These are phyloP conservation scores for Tulasnella sp. DNA, from an alignment of 768 basidiomycete genomes.

Conservation along the genomic window DNA sequence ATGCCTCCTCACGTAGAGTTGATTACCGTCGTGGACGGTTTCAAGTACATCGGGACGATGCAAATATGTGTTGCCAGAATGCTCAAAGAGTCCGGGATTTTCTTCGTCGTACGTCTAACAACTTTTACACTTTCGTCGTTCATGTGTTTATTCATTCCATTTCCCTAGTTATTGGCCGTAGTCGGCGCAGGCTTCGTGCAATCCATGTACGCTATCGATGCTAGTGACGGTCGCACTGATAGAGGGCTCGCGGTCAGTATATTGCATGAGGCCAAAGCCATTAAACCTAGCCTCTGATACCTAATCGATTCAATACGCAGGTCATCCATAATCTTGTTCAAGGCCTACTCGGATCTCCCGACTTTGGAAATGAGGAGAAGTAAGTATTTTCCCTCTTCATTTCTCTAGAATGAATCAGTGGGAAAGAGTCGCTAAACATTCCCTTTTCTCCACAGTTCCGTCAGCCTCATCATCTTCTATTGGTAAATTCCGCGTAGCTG, in stretches of 20 bases:
- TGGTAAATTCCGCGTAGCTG: conserved; percentile 34
- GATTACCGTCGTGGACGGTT: conserved; percentile 71
- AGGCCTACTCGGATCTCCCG: conserved; percentile 42
- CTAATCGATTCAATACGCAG: conserved; percentile 29
- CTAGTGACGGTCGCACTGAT: conserved; percentile 70
- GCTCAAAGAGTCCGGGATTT: conserved; percentile 85
- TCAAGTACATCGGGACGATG: conserved; percentile 85
- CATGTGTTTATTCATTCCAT: background rate
- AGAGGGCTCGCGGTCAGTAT: conserved; percentile 37
- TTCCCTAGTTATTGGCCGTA: conserved; percentile 59
- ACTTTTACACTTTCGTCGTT: background rate
- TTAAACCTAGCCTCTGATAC: too few species aligned
- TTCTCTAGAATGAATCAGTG: conserved; percentile 33
- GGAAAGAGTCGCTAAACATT: background rate
- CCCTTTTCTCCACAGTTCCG: conserved; percentile 19
- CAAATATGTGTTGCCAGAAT: conserved; percentile 89
- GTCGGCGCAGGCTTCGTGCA: conserved; percentile 78
- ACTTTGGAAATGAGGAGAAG: conserved; percentile 28
- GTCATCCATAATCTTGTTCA: conserved; percentile 66
- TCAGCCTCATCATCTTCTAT: conserved; percentile 66
- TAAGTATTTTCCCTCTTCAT: conserved; percentile 22
- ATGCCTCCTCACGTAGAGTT: conserved; percentile 40
- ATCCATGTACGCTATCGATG: conserved; percentile 81
- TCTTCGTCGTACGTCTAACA: conserved; percentile 75
- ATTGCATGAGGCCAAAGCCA: background rate